Evolutionary conservation across 305 asterid genomes (phyloP), one percentile per base, ranked within the genome.

Genomic region (Ruellia speciosa): DNA sequence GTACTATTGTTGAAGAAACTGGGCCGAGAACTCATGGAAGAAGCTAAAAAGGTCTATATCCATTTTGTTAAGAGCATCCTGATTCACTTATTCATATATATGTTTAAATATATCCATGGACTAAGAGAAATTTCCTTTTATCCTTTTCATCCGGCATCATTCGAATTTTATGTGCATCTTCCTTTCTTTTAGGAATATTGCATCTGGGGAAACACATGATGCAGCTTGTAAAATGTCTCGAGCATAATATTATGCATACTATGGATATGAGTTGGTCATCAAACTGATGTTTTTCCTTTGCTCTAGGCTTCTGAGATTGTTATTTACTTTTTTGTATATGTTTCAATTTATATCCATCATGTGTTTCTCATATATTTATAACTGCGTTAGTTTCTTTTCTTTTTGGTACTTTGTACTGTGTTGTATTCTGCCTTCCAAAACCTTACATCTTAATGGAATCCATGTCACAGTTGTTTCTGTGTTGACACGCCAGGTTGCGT

Each of bases 1-100:
- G 94, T 81, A 51, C 66, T 92, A 66, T 66, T 92, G 59, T 73
- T 92, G 74, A 92, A 92, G 87, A 92, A 92, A 77, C 83, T 92
- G 65, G 98, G 98, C 18, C 72, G 59, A 65, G 96, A 88, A 76
- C 96, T 92, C 80, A 79, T 92, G 96, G 96, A 88, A 72, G 77
- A 92, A 84, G 98, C 96, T 69, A 88, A 92, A 78, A 88, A 92
- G 94, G 98, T 92, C 70, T 28, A 48, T 31, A 52, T 24, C 57
- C 49, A 24, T 11, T 66, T 73, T 34, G 57, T 68, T 57, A 14
- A n/a, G 64, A 40, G 60, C 46, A 14, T 15, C 35, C 60, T 28
- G 59, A 24, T 40, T 55, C 47, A n/a, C 40, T 52, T 59, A 56
- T 59, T 54, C 59, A 56, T 50, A 54, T 18, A 33, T 54, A 62